Conservation (phyloP, 1,284 basidiomycete species). For the Melampsora americana region DNA sequence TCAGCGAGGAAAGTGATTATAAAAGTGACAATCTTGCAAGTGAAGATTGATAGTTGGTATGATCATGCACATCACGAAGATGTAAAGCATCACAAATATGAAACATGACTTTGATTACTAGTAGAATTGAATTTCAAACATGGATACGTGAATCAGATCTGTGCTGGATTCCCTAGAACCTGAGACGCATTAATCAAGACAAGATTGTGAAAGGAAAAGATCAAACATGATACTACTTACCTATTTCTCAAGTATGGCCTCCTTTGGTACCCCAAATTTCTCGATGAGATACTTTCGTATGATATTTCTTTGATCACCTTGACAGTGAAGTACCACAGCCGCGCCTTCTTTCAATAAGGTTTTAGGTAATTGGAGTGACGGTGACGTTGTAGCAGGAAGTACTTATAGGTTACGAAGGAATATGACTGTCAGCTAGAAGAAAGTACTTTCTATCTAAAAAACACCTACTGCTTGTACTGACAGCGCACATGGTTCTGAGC, state of each 20-base stretch:
- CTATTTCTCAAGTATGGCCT: neutral
- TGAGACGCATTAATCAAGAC: no score
- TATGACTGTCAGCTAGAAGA: neutral
- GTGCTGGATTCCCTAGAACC: no score
- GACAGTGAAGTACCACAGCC: conserved; percentile 16
- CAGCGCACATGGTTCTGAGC: conserved; percentile 16
- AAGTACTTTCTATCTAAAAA: neutral
- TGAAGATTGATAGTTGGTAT: no score
- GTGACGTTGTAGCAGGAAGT: neutral
- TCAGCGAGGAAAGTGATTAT: no score
- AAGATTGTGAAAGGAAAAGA: no score
- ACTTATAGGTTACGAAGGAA: neutral
- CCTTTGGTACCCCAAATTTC: neutral
- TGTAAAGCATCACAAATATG: no score
- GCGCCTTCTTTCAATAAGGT: neutral
- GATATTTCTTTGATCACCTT: conserved; percentile 27
- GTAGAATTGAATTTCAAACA: no score
- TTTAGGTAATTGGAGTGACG: neutral
- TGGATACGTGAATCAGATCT: no score
- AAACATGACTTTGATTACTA: no score
- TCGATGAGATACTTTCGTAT: neutral
- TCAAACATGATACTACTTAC: neutral
- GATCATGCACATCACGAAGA: no score
- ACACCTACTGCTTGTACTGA: conserved; percentile 29
- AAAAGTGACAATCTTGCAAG: no score